Base-by-base conservation (phyloP, 306 rosid species). In the Ormosia semicastrata region DNA sequence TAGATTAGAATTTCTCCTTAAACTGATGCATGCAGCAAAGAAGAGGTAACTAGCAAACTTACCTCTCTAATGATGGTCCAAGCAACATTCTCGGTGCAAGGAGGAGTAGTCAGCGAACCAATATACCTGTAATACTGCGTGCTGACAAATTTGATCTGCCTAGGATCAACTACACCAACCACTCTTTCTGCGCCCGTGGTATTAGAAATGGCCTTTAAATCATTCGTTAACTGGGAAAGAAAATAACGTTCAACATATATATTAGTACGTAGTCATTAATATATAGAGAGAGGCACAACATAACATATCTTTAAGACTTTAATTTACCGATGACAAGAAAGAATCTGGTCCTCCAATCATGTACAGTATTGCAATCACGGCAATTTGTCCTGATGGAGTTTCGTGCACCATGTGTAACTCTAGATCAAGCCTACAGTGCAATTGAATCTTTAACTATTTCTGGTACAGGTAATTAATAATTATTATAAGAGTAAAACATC, bases 81-180 rank as follows among this genome's bases (percentile, higher is more conserved):
- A 53, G 82, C 10, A 49, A 92, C 86, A 87, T 89, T 83, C 80
- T 86, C 82, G 44, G 87, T 60, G 76, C 98, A 92, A 13, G 94
- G 92, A 33, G 98, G 98, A 64, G 39, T 24, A 4, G 98, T 94
- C 1, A 94, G 84, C 2, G 98, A 94, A 18, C 98, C 98, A 41
- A 88, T 47, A 39, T 91, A 94, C 76, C 91, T 86, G 81, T 94
- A 94, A 76, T 91, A 91, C 5, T 68, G 64, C 17, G 14, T 60
- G 73, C 78, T 79, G 8, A 17, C 34, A 3, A 86, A 69, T 30
- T 66, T 78, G 10, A 91, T 66, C 7, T 12, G 0, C 5, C 44
- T 73, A 34, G 95, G 96, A 75, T 91, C 84, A 43, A 87, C 49
- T 43, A 59, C 32, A n/a, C 91, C 92, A 59, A 82, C 73, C 2